A percentile compares a stretch with the other conserved stretches of the same genome.
Conservation (phyloP, 192 early-diverging fungal species). For the Entomortierella parvispora region DNA sequence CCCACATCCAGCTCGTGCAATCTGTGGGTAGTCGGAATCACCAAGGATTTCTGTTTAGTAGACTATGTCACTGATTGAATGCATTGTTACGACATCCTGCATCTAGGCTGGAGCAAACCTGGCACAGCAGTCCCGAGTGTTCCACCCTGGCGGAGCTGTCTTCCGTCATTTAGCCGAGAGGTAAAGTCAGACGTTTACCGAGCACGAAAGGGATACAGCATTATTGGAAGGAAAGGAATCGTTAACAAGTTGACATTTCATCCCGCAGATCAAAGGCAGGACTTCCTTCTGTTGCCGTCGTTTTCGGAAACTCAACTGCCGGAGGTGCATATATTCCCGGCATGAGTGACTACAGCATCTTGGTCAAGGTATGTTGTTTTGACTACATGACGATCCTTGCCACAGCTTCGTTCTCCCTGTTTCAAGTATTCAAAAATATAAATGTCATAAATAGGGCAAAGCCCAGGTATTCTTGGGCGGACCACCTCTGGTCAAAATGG, state of each 20-base stretch:
- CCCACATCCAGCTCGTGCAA: constrained; percentile 66
- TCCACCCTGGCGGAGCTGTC: constrained; percentile 70
- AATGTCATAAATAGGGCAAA: constrained; percentile 51
- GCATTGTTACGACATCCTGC: too few species aligned
- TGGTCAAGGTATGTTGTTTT: constrained; percentile 64
- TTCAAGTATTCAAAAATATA: not conserved
- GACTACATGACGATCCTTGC: not conserved
- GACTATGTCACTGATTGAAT: not conserved
- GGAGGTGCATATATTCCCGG: constrained; percentile 74
- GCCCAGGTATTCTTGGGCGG: constrained; percentile 76
- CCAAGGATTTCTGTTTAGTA: not conserved
- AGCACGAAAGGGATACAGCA: not conserved
- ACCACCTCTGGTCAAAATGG: constrained; percentile 75
- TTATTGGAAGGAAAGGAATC: not conserved
- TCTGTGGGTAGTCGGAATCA: constrained; percentile 50
- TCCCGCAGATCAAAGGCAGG: constrained; percentile 63
- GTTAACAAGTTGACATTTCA: not conserved
- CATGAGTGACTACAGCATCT: constrained; percentile 73
- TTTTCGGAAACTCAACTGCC: constrained; percentile 75
- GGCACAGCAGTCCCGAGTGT: constrained; percentile 72
- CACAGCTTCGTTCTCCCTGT: not conserved
- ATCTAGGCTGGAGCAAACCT: constrained; percentile 71
- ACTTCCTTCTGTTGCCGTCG: constrained; percentile 69
- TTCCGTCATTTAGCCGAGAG: constrained; percentile 67
- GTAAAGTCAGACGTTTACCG: constrained; percentile 23